phyloP scores from a whole-genome alignment of 768 basidiomycete genomes.

The Russula compacta region DNA sequence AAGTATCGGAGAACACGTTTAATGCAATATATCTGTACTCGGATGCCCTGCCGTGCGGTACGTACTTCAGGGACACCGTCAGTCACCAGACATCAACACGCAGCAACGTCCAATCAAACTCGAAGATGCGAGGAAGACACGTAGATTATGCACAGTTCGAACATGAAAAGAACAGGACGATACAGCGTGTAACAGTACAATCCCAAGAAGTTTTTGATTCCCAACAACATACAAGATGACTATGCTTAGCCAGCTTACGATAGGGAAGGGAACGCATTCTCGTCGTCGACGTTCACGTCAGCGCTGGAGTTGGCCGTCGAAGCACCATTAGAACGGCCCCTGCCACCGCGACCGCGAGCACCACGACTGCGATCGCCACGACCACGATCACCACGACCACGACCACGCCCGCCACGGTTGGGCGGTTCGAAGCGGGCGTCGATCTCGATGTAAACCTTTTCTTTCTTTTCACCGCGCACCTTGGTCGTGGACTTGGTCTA shows the following conservation, averaged over 20 bases:
- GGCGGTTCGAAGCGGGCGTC: constrained; percentile 85
- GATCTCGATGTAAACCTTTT: constrained; percentile 88
- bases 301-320: constrained; percentile 7
- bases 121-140: background rate
- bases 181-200: constrained; percentile 19
- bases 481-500: constrained; percentile 63
- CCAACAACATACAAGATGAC: constrained; percentile 13
- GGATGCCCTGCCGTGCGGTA: background rate
- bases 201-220: constrained; percentile 17
- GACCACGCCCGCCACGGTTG: constrained; percentile 52
- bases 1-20: background rate
- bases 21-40: background rate
- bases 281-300: constrained; percentile 68
- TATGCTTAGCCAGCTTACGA: constrained; percentile 29
- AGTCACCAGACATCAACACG: background rate
- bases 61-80: background rate
- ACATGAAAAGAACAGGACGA: constrained; percentile 14
- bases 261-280: constrained; percentile 84
- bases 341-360: constrained; percentile 32
- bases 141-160: constrained; percentile 20
- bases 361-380: constrained; percentile 34
- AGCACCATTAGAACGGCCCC: constrained; percentile 33
- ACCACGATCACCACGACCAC: constrained; percentile 36
- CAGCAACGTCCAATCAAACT: background rate
- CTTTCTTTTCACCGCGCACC: constrained; percentile 68